A percentile compares a stretch with the other conserved stretches of the same genome.
Conservation (phyloP, 208 protist species). For the Trypanosoma congolense region DNA sequence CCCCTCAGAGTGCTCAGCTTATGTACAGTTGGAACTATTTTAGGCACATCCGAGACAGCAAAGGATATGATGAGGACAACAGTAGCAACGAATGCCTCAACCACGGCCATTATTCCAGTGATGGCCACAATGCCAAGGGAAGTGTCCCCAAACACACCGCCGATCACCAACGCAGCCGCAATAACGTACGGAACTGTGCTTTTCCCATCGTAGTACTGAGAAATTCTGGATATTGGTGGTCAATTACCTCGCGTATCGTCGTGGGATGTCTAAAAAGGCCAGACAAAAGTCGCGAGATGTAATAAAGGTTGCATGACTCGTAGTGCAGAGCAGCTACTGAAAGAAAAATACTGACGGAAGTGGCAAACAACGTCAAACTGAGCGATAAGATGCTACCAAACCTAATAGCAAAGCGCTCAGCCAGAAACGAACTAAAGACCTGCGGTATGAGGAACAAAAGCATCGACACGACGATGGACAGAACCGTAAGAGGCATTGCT, state of each 20-base stretch:
- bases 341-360: slow-evolving; percentile 24
- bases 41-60: slow-evolving; percentile 1
- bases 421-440: slow-evolving; percentile 33
- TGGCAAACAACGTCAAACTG: slow-evolving; percentile 34
- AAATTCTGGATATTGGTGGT: slow-evolving; percentile 6
- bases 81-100: slow-evolving; percentile 12
- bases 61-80: slow-evolving; percentile 7
- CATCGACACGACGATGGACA: slow-evolving; percentile 27
- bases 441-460: slow-evolving; percentile 58
- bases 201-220: neutral
- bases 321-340: slow-evolving; percentile 27
- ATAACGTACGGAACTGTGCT: neutral
- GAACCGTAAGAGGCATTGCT: slow-evolving; percentile 8
- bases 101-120: slow-evolving; percentile 3
- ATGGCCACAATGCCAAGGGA: neutral
- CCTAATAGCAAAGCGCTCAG: slow-evolving; percentile 33
- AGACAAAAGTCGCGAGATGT: slow-evolving; percentile 40
- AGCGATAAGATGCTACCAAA: slow-evolving; percentile 23
- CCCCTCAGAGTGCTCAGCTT: slow-evolving; percentile 8
- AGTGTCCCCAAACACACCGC: slow-evolving; percentile 17
- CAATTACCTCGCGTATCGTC: slow-evolving; percentile 4
- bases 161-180: slow-evolving; percentile 14
- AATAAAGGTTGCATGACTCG: slow-evolving; percentile 40
- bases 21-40: slow-evolving; percentile 8
- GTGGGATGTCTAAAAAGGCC: slow-evolving; percentile 52